Evolutionary conservation across 2,329 filamentous ascomycete genomes (phyloP), one percentile per base, ranked within the genome.

Genomic region (Arthroderma uncinatum): DNA sequence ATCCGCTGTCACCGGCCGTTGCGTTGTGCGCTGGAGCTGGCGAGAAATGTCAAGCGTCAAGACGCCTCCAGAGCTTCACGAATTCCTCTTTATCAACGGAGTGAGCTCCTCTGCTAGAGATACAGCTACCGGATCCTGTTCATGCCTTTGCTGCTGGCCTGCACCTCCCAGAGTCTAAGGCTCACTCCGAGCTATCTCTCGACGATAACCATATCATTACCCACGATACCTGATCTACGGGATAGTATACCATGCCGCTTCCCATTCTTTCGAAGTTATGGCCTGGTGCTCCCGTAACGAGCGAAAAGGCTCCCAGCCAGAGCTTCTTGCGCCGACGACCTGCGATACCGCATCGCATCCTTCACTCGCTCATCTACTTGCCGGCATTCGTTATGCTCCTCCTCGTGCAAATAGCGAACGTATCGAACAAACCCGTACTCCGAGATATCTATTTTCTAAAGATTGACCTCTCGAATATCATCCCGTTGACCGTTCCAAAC

Each of bases 381-480:
- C 68, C 93, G 60, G 80, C 86, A 39, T 79, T 87, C 62, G 77
- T 92, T 62, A 94, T 95, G 70, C 77, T 94, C 39, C 81, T 95
- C 60, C 80, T 95, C 63, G 87, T 89, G 65, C 79, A 89, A 64
- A 82, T 94, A 63, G 90, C 88, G 63, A 90, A 87, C 71, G 85
- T 84, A 55, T 78, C 77, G 64, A 76, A 82, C 64, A 79, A 78
- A 58, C 66, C 77, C 14, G 79, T 86, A 5, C 76, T 91, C 34
- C 80, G 79, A 59, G 74, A 82, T 58, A 88, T 87, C 64, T 95
- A 87, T 74, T 93, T 96, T 72, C 85, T 94, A 71, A 86, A 85
- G 64, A 81, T 96, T 65, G 81, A 95, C 71, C 79, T 96, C 53
- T 82, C 87, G 63, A 81, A 94, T 65, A 86, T 96, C 68, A 85